phyloP scores from a whole-genome alignment of 1,284 basidiomycete species.

The Termitomyces sp. region DNA sequence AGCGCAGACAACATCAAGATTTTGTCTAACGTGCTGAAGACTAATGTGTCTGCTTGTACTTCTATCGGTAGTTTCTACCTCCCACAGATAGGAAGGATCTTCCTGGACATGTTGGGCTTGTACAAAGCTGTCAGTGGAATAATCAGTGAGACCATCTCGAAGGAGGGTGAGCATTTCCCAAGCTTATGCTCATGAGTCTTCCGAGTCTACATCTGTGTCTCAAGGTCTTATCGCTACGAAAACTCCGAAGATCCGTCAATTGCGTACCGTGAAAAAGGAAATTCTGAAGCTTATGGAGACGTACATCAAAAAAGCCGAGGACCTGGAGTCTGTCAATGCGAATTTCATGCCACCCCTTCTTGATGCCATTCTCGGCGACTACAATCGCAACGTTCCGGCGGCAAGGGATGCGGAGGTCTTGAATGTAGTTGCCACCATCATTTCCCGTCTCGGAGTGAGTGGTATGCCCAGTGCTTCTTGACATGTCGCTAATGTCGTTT shows the following conservation, averaged over 20 bases:
- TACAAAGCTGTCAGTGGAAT: constrained; percentile 99
- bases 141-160: constrained; percentile 89
- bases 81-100: constrained; percentile 94
- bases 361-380: constrained; percentile 96
- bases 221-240: constrained; percentile 90
- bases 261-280: constrained; percentile 99
- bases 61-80: constrained; percentile 97
- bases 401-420: constrained; percentile 97
- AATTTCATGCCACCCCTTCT: constrained; percentile 95
- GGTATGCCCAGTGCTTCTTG: constrained; percentile 12
- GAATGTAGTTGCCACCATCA: constrained; percentile 98
- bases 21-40: constrained; percentile 95
- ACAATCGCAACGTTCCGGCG: constrained; percentile 89
- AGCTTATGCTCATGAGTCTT: background rate
- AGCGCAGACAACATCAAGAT: constrained; percentile 97
- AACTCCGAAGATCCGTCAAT: constrained; percentile 92
- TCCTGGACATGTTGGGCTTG: constrained; percentile 97
- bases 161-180: constrained; percentile 56
- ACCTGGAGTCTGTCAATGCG: constrained; percentile 86
- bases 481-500: constrained; percentile 2
- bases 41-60: constrained; percentile 96
- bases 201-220: background rate
- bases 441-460: constrained; percentile 76
- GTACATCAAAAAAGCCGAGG: constrained; percentile 95
- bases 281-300: constrained; percentile 97